phyloP scores from a whole-genome alignment of 129 eudicot species.

The Tanacetum coccineum region DNA sequence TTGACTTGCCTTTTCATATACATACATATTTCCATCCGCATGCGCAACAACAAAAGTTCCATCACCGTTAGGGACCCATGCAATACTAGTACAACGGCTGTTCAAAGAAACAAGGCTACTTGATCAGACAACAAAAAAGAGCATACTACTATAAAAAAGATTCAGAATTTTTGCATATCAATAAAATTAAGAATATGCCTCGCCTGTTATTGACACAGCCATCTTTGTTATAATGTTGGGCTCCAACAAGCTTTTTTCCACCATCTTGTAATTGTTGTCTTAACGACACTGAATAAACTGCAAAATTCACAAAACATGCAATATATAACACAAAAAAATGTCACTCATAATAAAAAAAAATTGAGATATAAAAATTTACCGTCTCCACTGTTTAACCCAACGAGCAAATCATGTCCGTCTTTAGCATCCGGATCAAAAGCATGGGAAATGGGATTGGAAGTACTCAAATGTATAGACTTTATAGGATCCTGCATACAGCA shows the following conservation, averaged over 20 bases:
- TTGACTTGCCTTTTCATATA: constrained; percentile 86
- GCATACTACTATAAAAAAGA: constrained; percentile 1
- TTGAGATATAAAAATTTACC: constrained; percentile 44
- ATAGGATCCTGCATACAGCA: constrained; percentile 70
- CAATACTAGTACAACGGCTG: constrained; percentile 88
- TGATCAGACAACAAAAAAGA: constrained; percentile 25
- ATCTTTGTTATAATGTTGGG: constrained; percentile 95
- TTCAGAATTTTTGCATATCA: constrained; percentile 7
- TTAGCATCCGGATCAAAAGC: constrained; percentile 86
- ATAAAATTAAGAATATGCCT: constrained; percentile 32
- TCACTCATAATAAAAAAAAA: not conserved
- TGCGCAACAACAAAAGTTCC: constrained; percentile 85
- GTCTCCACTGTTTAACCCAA: constrained; percentile 88
- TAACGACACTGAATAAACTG: constrained; percentile 89
- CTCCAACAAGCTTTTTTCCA: constrained; percentile 94
- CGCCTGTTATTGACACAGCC: constrained; percentile 87
- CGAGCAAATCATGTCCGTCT: constrained; percentile 98
- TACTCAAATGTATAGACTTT: constrained; percentile 85
- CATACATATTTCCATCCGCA: constrained; percentile 91
- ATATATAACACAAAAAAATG: not conserved
- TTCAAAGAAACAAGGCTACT: constrained; percentile 36
- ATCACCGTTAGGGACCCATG: constrained; percentile 90
- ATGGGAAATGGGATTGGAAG: constrained; percentile 88
- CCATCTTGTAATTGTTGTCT: constrained; percentile 92
- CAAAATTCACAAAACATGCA: constrained; percentile 33